Conservation (phyloP, 2,329 filamentous ascomycete genomes). For the Amphichorda felina region DNA sequence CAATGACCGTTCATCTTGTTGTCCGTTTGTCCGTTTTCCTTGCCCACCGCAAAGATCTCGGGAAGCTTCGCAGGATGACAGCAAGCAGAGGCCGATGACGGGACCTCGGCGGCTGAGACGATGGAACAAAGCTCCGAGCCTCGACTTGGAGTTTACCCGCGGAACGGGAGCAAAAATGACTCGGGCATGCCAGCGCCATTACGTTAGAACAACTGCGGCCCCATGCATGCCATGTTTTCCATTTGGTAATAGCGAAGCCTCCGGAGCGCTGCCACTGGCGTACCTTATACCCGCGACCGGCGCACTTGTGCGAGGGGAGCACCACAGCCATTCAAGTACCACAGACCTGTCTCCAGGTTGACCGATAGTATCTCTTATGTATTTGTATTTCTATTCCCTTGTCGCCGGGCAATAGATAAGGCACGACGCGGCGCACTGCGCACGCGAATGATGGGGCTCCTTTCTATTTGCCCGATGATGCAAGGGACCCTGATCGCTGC, state of each 20-base stretch:
- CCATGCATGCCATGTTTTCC: slow-evolving; percentile 24
- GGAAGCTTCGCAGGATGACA: no score
- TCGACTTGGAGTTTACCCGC: background rate
- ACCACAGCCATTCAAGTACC: background rate
- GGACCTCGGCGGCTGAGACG: no score
- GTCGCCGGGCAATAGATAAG: slow-evolving; percentile 18
- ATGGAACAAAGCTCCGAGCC: no score
- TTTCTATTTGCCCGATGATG: background rate
- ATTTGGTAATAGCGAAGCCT: slow-evolving; percentile 31
- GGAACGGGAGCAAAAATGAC: background rate
- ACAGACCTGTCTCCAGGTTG: background rate
- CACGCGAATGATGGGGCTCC: background rate
- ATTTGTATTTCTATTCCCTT: slow-evolving; percentile 26
- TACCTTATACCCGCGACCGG: background rate
- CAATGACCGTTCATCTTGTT: no score
- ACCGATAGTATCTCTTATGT: slow-evolving; percentile 17
- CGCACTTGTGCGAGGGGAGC: background rate
- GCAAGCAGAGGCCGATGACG: no score
- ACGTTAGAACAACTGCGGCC: slow-evolving; percentile 29
- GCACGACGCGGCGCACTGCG: background rate
- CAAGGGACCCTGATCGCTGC: slow-evolving; percentile 2
- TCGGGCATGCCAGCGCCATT: slow-evolving; percentile 16
- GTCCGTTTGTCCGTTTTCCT: no score
- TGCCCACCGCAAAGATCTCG: no score
- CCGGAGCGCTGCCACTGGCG: background rate